Base-by-base conservation (phyloP, 2,329 filamentous ascomycete genomes). In the Talaromyces rugulosus region DNA sequence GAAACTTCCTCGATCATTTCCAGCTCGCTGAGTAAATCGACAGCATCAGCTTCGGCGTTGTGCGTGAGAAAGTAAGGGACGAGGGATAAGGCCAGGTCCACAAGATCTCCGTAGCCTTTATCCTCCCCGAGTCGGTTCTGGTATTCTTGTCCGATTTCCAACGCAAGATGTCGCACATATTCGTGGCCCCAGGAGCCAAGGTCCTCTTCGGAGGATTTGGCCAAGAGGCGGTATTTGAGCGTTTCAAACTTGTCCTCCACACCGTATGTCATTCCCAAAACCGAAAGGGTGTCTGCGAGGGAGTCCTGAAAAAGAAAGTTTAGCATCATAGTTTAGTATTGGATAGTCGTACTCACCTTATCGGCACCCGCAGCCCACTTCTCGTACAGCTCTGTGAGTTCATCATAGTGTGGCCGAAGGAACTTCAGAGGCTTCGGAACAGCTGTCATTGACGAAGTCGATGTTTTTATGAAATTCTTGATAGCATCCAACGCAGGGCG, bases 361-460 rank as follows among this genome's bases (percentile, higher is more conserved):
- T 96, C 87, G 58, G 92, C 87, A 66, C 92, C 87, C 61, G 85
- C 84, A 4, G 89, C 85, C 95, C 96, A 99, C 75, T 89, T 86
- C 63, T 96, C 93, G 81, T 97, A 96, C 31, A 93, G 82, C 76
- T 90, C 90, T 65, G 89, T 89, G 73, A 99, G 83, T 62, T 89
- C 87, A 78, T 96, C 90, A 81, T 98, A 99, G 78, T 99, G 94
- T 68, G 94, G 95, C 81, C 95, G 87, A 66, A 99, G 86, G 77
- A 99, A 99, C 80, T 99, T 99, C 71, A 99, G 85, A 36, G 95
- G 95, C 80, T 99, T 99, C 28, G 96, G 95, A 65, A 99, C 95
- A 63, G 95, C 95, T 56, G 95, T 99, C 95, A 99, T 99, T 53
- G 96, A 99, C 63, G 93, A 98, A 68, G 95, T 99, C 63, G 95